Base-by-base conservation (phyloP, 192 early-diverging fungal genomes). In the Coemansia javaensis region DNA sequence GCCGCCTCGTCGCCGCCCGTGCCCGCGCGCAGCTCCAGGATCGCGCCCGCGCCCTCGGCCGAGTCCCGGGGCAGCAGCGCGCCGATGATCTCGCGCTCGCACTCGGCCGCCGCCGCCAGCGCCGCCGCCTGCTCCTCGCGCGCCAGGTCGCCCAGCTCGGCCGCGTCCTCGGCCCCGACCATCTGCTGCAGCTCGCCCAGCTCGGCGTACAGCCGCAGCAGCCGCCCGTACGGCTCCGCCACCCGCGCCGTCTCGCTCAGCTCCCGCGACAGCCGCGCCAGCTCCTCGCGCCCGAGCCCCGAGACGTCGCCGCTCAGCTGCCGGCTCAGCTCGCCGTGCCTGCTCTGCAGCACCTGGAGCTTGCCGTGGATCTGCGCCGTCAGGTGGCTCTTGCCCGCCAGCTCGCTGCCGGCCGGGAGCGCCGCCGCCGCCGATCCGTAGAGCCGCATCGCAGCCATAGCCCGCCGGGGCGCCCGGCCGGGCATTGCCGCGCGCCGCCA, bases 1-100 rank as follows among this genome's bases (percentile, higher is more conserved):
- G 80, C 77, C 0, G 88, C 86, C 53, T 90, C 88, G 70, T 85
- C 82, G 11, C 88, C 88, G 11, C 88, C 88, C 1, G 88, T 81
- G 12, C 87, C 88, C 1, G 88, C 79, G 1, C 88, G 69, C 25
- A 90, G 79, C 68, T 90, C 88, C 15, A 90, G 52, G 18, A 90
- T 79, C 0, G 83, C 87, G 25, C 68, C 78, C 10, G 76, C 85
- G 38, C 79, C 71, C 44, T 90, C 88, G 3, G 81, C 80, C 14
- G 63, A 40, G 54, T 90, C 88, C 31, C 77, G 81, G 14, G 87
- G 84, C 14, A 86, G 39, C 45, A 90, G 64, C 1, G 53, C 76
- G 21, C 61, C 36, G 6, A 90, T 47, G 16, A 89, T 53, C 11
- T 84, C 61, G 14, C 61, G 56, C 55, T 88, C 84, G 40, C 77